Conservation (phyloP, 495 filamentous ascomycete genomes). For the Aspergillus kassunensis region DNA sequence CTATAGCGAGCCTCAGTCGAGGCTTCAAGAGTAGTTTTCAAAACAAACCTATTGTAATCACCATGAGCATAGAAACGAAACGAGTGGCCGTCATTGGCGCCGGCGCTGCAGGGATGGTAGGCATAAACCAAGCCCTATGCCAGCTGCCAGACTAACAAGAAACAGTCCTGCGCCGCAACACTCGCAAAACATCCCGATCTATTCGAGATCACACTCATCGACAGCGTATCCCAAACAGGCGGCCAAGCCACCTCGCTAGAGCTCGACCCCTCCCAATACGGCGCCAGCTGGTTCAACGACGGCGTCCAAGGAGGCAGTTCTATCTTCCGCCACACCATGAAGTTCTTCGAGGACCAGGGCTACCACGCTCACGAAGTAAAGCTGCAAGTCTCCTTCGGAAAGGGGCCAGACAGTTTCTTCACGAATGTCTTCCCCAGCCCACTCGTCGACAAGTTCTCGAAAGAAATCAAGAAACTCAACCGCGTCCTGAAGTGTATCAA, state of each 20-base stretch:
- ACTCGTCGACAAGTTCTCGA: conserved; percentile 57
- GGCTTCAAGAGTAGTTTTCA: too few relatives aligned
- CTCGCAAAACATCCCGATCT: conserved; percentile 69
- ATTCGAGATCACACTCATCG: conserved; percentile 72
- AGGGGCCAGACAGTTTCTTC: conserved; percentile 69
- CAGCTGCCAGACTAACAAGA: neutral
- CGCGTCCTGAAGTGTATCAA: conserved; percentile 64
- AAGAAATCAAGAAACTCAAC: conserved; percentile 64
- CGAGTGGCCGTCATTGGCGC: conserved; percentile 57
- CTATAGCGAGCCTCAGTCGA: too few relatives aligned
- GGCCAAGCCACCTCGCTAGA: conserved; percentile 78
- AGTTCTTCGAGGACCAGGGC: conserved; percentile 68
- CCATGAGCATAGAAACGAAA: conserved; percentile 29
- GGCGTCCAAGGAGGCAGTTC: conserved; percentile 78
- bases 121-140: neutral
- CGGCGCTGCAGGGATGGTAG: conserved; percentile 61
- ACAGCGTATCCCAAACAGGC: conserved; percentile 63
- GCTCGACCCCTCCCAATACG: conserved; percentile 61
- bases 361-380: conserved; percentile 65
- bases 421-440: conserved; percentile 74
- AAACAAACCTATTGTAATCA: neutral
- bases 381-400: conserved; percentile 78
- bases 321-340: conserved; percentile 79
- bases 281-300: conserved; percentile 76
- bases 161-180: conserved; percentile 68